Conservation (phyloP, 202 grass and related monocot genomes). For the Schoenoplectus triqueter region DNA sequence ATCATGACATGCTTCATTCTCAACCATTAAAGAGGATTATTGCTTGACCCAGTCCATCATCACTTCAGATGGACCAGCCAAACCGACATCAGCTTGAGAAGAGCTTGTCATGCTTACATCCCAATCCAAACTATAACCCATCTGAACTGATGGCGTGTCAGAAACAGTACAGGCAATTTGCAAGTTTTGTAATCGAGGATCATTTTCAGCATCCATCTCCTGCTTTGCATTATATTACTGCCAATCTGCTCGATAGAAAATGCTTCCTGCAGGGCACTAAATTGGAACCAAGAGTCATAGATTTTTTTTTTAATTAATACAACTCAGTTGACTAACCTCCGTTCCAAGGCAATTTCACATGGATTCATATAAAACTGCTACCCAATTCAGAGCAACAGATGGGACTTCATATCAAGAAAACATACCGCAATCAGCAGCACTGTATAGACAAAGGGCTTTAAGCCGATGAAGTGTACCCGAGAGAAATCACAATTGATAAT, state of each 20-base stretch:
- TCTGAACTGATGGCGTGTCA: slow-evolving; percentile 43
- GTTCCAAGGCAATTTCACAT: no score
- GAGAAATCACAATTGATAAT: no score
- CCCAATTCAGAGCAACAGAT: no score
- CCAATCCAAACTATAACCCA: slow-evolving; percentile 28
- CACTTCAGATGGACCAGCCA: not conserved
- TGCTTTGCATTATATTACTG: slow-evolving; percentile 42
- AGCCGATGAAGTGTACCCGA: no score
- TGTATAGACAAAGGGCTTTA: no score
- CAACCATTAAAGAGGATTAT: no score
- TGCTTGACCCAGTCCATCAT: no score
- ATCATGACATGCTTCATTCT: not conserved
- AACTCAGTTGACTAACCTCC: no score
- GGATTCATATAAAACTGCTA: no score
- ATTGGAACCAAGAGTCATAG: not conserved
- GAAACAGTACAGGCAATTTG: not conserved
- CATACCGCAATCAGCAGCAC: no score
- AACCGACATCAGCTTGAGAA: not conserved
- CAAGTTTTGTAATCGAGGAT: not conserved
- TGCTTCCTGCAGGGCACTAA: slow-evolving; percentile 46
- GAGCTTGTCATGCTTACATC: not conserved
- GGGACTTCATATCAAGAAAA: no score
- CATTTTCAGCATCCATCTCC: slow-evolving; percentile 46
- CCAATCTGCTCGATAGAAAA: slow-evolving; percentile 54
- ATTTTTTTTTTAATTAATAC: no score